Conservation (phyloP, 2,329 filamentous ascomycete species). For the Sordariomycetes sp. region DNA sequence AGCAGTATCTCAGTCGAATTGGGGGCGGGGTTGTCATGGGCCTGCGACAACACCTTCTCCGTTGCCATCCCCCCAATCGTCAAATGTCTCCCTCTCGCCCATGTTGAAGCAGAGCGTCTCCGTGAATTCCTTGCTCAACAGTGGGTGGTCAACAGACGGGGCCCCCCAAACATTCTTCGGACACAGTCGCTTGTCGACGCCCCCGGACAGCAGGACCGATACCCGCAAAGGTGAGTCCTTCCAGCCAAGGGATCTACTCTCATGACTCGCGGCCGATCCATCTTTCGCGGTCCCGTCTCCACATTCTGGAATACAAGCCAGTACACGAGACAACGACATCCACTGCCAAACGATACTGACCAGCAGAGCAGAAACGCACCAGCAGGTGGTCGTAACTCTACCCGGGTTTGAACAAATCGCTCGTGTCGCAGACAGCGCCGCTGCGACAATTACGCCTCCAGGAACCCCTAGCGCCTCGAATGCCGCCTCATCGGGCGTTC, state of each 20-base stretch:
- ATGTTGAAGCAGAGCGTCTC: background rate
- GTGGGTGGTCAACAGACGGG: background rate
- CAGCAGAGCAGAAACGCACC: background rate
- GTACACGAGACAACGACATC: background rate
- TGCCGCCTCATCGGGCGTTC: slow-evolving; percentile 6
- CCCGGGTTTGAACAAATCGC: background rate
- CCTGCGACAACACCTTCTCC: background rate
- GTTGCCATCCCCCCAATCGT: background rate
- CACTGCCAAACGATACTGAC: background rate
- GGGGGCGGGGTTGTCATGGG: background rate
- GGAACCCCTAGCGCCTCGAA: slow-evolving; percentile 9
- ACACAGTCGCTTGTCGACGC: slow-evolving; percentile 2
- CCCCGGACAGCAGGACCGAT: background rate
- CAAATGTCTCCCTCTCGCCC: slow-evolving; percentile 2
- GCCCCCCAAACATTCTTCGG: background rate
- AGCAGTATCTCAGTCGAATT: background rate
- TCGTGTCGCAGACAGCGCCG: background rate
- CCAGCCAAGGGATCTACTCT: background rate
- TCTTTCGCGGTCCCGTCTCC: background rate
- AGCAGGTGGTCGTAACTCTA: background rate
- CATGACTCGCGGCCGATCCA: background rate
- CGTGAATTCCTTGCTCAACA: slow-evolving; percentile 2
- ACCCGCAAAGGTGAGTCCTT: background rate
- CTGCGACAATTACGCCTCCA: background rate
- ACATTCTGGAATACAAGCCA: background rate